These are phyloP conservation scores for Trametes elegans DNA, from an alignment of 768 basidiomycete species.

Conservation along the genomic window DNA sequence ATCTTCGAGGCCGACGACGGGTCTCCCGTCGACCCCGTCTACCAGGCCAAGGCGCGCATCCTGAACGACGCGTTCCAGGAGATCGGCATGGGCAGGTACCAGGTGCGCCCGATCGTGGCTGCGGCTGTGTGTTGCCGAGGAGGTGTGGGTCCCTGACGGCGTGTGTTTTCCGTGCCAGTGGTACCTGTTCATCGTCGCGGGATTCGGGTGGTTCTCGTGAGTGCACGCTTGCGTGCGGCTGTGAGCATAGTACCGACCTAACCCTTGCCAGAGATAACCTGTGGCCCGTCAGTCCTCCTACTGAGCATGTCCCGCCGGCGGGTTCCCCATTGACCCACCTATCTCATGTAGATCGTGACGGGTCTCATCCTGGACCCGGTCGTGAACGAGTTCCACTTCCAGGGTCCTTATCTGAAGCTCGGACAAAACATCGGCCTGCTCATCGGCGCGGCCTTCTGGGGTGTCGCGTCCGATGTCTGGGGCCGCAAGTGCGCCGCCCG, in stretches of 20 bases:
- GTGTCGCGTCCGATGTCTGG: constrained; percentile 68
- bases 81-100: constrained; percentile 55
- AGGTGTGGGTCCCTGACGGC: not conserved
- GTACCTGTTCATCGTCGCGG: constrained; percentile 60
- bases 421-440: constrained; percentile 75
- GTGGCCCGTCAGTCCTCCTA: constrained; percentile 64
- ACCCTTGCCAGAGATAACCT: constrained; percentile 68
- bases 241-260: too few relatives aligned
- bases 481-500: constrained; percentile 71
- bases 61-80: constrained; percentile 46
- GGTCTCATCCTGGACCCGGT: constrained; percentile 67
- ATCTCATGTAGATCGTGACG: constrained; percentile 47
- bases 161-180: constrained; percentile 37
- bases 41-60: constrained; percentile 46
- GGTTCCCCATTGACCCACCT: not conserved
- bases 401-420: constrained; percentile 62
- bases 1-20: constrained; percentile 27
- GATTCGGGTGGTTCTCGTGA: constrained; percentile 76
- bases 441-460: constrained; percentile 69
- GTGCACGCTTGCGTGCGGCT: constrained; percentile 27
- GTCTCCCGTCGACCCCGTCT: constrained; percentile 40
- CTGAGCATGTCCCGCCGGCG: not conserved
- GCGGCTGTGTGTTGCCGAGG: not conserved
- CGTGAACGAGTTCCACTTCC: constrained; percentile 59
- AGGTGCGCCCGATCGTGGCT: constrained; percentile 34